Evolutionary conservation across 345 rosid species (phyloP).

Genomic region (Carallia pectinifolia): DNA sequence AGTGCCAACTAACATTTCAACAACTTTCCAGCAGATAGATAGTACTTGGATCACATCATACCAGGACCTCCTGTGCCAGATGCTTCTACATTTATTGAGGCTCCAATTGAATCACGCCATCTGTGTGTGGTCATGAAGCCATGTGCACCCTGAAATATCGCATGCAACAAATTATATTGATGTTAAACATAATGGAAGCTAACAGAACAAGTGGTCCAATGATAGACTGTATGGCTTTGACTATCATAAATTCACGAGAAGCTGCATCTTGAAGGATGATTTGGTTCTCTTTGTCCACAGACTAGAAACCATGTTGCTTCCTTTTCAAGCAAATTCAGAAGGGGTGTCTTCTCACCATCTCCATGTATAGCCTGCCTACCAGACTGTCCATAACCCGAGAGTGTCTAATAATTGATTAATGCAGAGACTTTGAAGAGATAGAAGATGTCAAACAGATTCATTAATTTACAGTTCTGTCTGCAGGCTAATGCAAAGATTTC

Average conservation of each 20-base stretch:
- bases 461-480: neutral
- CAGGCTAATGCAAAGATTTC: neutral
- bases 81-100: constrained; percentile 91
- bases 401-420: neutral
- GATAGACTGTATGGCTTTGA: constrained; percentile 16
- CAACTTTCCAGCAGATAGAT: constrained; percentile 1
- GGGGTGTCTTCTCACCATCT: too few relatives aligned
- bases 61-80: constrained; percentile 96
- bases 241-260: constrained; percentile 2
- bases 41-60: constrained; percentile 26
- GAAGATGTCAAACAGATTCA: neutral
- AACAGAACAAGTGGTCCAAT: constrained; percentile 9
- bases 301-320: neutral
- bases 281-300: neutral
- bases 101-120: constrained; percentile 88
- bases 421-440: neutral
- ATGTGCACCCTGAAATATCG: constrained; percentile 76
- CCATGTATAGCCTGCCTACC: too few relatives aligned
- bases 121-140: constrained; percentile 85
- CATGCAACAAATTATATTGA: constrained; percentile 18
- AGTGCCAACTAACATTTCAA: neutral
- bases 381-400: too few relatives aligned
- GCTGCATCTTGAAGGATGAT: constrained; percentile 1
- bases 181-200: constrained; percentile 12
- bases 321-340: too few relatives aligned